These are phyloP conservation scores for Butyriboletus loyo DNA, from an alignment of 768 basidiomycete species.

Conservation along the genomic window DNA sequence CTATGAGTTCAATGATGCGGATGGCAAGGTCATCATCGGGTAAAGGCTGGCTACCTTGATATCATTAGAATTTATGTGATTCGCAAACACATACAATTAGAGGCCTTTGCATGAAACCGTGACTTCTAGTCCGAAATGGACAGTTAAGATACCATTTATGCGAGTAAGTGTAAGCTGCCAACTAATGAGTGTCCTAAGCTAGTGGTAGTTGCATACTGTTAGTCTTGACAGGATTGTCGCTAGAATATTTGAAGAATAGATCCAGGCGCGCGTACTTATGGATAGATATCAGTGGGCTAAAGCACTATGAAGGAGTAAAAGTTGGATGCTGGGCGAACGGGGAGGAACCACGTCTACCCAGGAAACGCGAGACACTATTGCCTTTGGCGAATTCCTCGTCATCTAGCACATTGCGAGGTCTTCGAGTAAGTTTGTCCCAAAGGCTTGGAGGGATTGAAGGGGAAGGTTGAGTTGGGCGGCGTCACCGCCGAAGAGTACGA, in stretches of 20 bases:
- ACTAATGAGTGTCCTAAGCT: background rate
- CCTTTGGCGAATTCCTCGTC: slow-evolving; percentile 13
- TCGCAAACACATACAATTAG: slow-evolving; percentile 23
- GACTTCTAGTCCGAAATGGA: background rate
- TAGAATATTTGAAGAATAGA: background rate
- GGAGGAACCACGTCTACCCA: slow-evolving; percentile 12
- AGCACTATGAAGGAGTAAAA: background rate
- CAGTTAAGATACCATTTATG: too few relatives aligned
- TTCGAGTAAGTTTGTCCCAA: slow-evolving; percentile 24
- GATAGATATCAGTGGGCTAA: background rate
- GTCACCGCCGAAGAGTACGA: background rate
- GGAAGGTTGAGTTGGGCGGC: slow-evolving; percentile 2
- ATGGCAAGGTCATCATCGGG: slow-evolving; percentile 85
- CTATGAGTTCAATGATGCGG: slow-evolving; percentile 84
- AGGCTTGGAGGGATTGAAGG: slow-evolving; percentile 12
- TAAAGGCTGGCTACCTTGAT: slow-evolving; percentile 32
- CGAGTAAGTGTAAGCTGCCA: background rate
- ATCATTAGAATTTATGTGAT: slow-evolving; percentile 19
- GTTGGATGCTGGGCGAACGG: slow-evolving; percentile 3
- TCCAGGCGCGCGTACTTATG: background rate
- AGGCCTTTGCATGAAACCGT: slow-evolving; percentile 10
- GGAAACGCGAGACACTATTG: slow-evolving; percentile 22
- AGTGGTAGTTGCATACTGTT: background rate
- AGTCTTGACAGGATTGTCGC: background rate
- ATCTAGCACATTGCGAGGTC: slow-evolving; percentile 7